These are phyloP conservation scores for Fusarium papillatum DNA, from an alignment of 2,329 filamentous ascomycete species.

Conservation along the genomic window DNA sequence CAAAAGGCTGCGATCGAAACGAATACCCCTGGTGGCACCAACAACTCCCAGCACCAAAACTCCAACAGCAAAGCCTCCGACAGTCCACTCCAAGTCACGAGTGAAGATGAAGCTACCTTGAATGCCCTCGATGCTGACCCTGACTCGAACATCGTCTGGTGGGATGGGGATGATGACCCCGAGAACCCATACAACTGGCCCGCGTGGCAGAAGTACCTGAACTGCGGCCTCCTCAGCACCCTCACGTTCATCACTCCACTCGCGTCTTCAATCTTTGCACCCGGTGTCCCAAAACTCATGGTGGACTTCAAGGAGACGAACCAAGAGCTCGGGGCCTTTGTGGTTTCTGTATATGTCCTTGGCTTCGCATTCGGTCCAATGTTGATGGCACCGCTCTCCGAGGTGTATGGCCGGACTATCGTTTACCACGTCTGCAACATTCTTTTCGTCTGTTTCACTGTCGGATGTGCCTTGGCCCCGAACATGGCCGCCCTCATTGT, in stretches of 20 bases:
- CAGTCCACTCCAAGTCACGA: neutral
- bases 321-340: neutral
- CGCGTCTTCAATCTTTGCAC: neutral
- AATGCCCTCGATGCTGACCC: neutral
- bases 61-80: neutral
- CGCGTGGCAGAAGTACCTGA: neutral
- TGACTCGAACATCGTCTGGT: neutral
- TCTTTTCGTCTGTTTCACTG: neutral
- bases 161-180: neutral
- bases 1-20: neutral
- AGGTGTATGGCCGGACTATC: neutral
- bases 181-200: neutral
- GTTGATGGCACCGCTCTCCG: neutral
- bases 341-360: neutral
- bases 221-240: neutral
- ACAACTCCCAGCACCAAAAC: neutral
- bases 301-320: neutral
- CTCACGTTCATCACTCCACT: neutral
- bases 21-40: neutral
- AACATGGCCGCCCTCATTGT: neutral
- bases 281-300: neutral
- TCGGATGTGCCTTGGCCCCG: neutral
- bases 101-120: neutral
- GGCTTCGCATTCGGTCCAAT: neutral
- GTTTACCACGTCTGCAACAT: neutral